Evolutionary conservation across 2,329 filamentous ascomycete species (phyloP), one percentile per base, ranked within the genome.

Genomic region (Graphiopsis chlorocephala): DNA sequence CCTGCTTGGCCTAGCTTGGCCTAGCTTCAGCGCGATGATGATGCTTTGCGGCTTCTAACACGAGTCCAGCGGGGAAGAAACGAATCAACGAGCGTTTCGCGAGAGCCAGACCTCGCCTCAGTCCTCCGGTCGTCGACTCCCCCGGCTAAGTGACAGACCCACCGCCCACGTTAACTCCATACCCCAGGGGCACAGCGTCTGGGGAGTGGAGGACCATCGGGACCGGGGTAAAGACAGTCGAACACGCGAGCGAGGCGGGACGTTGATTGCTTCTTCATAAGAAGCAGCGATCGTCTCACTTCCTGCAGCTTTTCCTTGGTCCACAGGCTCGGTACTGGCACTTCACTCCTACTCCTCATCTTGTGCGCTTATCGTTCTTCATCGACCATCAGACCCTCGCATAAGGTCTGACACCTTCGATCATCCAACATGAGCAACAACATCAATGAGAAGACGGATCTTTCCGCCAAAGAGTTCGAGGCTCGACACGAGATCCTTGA

Each of bases 391-490:
- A n/a, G n/a, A n/a, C n/a, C n/a, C n/a, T n/a, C n/a, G n/a, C n/a
- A n/a, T n/a, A n/a, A n/a, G n/a, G n/a, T n/a, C n/a, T n/a, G n/a
- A n/a, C n/a, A n/a, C n/a, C n/a, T n/a, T n/a, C n/a, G 29, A 29
- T 28, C 35, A 25, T 35, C 50, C 48, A 57, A 45, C 57, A 65
- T 65, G 63, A 65, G 35, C 23, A 61, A 35, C 20, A 15, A 47
- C 47, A 33, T 25, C 20, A 47, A 17, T 14, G 63, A 65, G 58
- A 65, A 65, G 63, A 55, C 62, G 62, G 60, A 48, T 57, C 57
- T 50, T 38, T 26, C 50, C 20, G 33, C 63, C 12, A 28, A 31
- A 29, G 63, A 65, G 48, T 20, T 64, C 31, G 26, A 60, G 47
- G 29, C 48, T 25, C 23, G 28, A 26, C 28, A 31, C 17, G 63